A percentile compares a stretch with the other conserved stretches of the same genome.
These are phyloP conservation scores for Corynascus novoguineensis DNA, from an alignment of 495 filamentous ascomycete species.

Conservation along the genomic window DNA sequence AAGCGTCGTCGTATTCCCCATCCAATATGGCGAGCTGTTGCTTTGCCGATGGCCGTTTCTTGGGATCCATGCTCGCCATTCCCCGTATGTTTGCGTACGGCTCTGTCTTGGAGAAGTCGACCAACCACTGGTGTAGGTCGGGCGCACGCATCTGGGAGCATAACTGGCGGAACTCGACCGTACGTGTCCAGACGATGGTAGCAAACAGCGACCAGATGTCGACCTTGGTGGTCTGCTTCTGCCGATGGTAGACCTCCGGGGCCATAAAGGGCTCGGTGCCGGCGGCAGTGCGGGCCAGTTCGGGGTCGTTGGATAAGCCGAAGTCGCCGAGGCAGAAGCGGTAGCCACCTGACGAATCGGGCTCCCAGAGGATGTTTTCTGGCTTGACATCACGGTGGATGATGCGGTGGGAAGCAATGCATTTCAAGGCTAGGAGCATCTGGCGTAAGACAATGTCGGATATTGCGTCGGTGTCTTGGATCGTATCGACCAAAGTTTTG, in stretches of 20 bases:
- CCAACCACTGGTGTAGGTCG: conserved; percentile 22
- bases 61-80: conserved; percentile 25
- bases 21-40: conserved; percentile 21
- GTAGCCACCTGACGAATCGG: conserved; percentile 11
- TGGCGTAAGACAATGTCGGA: conserved; percentile 27
- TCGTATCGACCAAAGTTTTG: conserved; percentile 16
- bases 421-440: conserved; percentile 33
- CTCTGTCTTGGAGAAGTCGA: conserved; percentile 3
- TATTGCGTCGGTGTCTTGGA: not conserved
- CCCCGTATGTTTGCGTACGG: conserved; percentile 16
- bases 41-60: conserved; percentile 20
- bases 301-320: conserved; percentile 29
- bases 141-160: conserved; percentile 13
- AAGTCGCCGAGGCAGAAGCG: conserved; percentile 35
- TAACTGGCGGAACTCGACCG: conserved; percentile 19
- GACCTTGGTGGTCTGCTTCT: conserved; percentile 31
- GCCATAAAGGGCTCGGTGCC: conserved; percentile 33
- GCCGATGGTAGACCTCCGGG: conserved; percentile 27
- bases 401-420: conserved; percentile 47
- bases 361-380: conserved; percentile 60
- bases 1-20: not conserved
- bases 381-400: conserved; percentile 78
- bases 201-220: conserved; percentile 44
- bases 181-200: conserved; percentile 34
- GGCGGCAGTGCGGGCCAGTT: conserved; percentile 15